phyloP scores from a whole-genome alignment of 345 rosid species.

The Gynandropsis gynandra region DNA sequence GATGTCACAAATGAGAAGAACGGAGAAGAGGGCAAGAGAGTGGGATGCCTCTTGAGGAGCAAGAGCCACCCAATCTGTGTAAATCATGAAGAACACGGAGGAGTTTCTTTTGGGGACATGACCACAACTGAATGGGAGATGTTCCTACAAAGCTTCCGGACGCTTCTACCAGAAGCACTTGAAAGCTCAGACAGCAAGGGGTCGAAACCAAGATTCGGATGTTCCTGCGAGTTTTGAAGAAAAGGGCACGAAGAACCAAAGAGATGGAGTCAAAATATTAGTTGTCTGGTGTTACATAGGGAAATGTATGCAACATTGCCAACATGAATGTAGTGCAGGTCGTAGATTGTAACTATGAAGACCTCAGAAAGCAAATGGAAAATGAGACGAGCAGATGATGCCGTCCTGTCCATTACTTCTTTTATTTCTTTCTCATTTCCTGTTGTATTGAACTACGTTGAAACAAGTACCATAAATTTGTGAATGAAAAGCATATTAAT shows the following conservation, averaged over 20 bases:
- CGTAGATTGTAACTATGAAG: constrained; percentile 9
- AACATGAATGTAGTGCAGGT: too few relatives aligned
- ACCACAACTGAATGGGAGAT: constrained; percentile 48
- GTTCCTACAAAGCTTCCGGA: constrained; percentile 45
- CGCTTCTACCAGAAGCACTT: constrained; percentile 46
- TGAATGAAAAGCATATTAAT: too few relatives aligned
- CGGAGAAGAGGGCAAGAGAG: constrained; percentile 17
- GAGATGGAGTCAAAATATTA: constrained; percentile 6
- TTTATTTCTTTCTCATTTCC: constrained; percentile 16
- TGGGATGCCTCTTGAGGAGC: constrained; percentile 37
- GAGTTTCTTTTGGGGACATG: constrained; percentile 48
- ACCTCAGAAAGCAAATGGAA: too few relatives aligned
- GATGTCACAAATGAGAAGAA: too few relatives aligned
- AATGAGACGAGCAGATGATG: constrained; percentile 23
- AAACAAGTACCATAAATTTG: constrained; percentile 19
- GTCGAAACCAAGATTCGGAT: constrained; percentile 50
- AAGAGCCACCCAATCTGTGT: constrained; percentile 35
- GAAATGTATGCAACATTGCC: not conserved
- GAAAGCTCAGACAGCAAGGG: constrained; percentile 33
- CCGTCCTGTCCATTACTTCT: constrained; percentile 27
- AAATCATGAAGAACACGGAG: constrained; percentile 29
- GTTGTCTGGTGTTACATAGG: constrained; percentile 14
- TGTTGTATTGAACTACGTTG: constrained; percentile 5
- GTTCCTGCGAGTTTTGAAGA: constrained; percentile 57
- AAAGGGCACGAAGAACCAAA: not conserved